Percentiles rank a stretch among this genome's conserved stretches.
Conservation (phyloP, 805 yeast genomes). For the Pichia cephalocereana region DNA sequence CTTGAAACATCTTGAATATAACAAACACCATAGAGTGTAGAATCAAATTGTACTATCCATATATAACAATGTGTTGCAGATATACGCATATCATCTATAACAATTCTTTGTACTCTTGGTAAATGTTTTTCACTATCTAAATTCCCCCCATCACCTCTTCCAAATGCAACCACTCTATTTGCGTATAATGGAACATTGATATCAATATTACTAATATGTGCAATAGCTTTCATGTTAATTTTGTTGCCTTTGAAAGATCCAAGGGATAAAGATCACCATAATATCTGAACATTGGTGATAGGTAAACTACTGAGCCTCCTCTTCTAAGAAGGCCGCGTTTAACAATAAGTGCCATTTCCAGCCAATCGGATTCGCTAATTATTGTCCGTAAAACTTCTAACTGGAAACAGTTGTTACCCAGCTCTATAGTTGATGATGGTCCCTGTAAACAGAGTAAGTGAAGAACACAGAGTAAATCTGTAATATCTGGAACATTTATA, state of each 20-base stretch:
- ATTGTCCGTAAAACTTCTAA: background rate
- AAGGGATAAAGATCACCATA: slow-evolving; percentile 10
- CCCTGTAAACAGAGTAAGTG: background rate
- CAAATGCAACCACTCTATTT: slow-evolving; percentile 32
- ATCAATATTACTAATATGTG: background rate
- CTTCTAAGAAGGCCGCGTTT: background rate
- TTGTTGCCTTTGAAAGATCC: background rate
- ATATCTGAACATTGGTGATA: slow-evolving; percentile 11
- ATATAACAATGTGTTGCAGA: slow-evolving; percentile 38
- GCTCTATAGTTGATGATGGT: background rate
- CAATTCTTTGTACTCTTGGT: slow-evolving; percentile 12
- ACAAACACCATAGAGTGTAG: slow-evolving; percentile 34
- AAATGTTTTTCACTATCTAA: slow-evolving; percentile 9
- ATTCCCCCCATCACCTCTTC: slow-evolving; percentile 23
- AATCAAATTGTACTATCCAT: slow-evolving; percentile 36
- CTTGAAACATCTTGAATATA: slow-evolving; percentile 42
- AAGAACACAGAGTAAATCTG: background rate
- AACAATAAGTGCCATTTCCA: background rate
- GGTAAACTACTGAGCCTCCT: background rate
- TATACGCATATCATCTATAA: slow-evolving; percentile 21
- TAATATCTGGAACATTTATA: background rate
- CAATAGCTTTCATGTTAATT: background rate
- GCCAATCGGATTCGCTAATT: background rate
- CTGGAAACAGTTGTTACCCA: background rate
- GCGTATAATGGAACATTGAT: background rate